Evolutionary conservation across 352 stramenopile species (phyloP).

Genomic region (Hyaloperonospora brassicae): DNA sequence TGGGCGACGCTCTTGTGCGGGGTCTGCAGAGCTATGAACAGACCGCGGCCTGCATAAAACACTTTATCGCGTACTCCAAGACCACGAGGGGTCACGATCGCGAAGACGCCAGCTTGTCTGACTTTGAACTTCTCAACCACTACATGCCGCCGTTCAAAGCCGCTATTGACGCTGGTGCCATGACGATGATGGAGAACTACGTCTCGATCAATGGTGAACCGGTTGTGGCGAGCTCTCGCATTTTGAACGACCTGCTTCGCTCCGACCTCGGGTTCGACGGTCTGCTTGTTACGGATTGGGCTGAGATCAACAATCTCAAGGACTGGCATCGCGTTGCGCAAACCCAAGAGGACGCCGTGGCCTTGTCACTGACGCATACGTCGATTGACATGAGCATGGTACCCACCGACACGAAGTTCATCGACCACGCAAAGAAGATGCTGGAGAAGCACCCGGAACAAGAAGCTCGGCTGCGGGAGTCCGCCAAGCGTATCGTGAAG

Average conservation of each 20-base stretch:
- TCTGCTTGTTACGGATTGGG: slow-evolving; percentile 89
- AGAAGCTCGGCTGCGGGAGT: slow-evolving; percentile 44
- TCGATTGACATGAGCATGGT: slow-evolving; percentile 91
- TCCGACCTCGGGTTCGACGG: slow-evolving; percentile 83
- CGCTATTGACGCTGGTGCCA: slow-evolving; percentile 64
- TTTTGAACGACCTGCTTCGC: slow-evolving; percentile 76
- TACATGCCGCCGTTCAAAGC: slow-evolving; percentile 82
- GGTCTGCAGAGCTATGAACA: slow-evolving; percentile 71
- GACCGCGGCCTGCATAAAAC: slow-evolving; percentile 84
- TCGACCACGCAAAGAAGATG: slow-evolving; percentile 38
- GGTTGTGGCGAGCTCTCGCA: slow-evolving; percentile 75
- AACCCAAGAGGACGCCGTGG: slow-evolving; percentile 49
- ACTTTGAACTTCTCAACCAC: slow-evolving; percentile 79
- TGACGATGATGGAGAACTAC: slow-evolving; percentile 92
- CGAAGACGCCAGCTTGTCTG: slow-evolving; percentile 54
- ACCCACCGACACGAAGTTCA: slow-evolving; percentile 38
- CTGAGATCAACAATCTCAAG: slow-evolving; percentile 87
- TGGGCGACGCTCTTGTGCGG: slow-evolving; percentile 68
- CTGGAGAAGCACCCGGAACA: slow-evolving; percentile 32
- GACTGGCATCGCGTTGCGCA: slow-evolving; percentile 48
- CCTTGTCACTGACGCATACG: slow-evolving; percentile 61
- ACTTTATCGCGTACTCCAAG: slow-evolving; percentile 85
- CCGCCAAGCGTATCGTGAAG: slow-evolving; percentile 52
- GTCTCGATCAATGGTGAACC: slow-evolving; percentile 90
- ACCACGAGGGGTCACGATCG: slow-evolving; percentile 79